phyloP scores from a whole-genome alignment of 78 protist genomes.

The Dictyostelium capitatum region DNA sequence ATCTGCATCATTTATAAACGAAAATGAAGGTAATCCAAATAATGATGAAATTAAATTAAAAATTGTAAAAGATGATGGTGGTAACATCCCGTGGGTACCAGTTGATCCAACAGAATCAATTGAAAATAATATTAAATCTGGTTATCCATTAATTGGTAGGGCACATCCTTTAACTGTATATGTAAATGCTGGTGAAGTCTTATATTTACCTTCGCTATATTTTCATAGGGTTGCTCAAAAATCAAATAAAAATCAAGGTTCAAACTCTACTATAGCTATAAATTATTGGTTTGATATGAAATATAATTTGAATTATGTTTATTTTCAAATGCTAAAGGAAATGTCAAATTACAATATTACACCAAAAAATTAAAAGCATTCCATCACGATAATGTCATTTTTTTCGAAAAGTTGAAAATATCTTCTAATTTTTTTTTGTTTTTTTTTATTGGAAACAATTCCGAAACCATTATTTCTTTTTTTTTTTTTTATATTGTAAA shows the following conservation, averaged over 20 bases:
- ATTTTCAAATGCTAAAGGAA: conserved; percentile 58
- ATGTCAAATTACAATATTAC: background rate
- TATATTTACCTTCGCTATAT: conserved; percentile 78
- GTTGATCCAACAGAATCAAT: conserved; percentile 68
- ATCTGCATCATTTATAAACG: conserved; percentile 58
- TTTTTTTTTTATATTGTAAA: too few species aligned
- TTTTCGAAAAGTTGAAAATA: too few species aligned
- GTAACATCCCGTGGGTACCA: conserved; percentile 78
- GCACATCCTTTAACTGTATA: conserved; percentile 54
- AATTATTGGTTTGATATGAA: conserved; percentile 85
- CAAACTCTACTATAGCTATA: conserved; percentile 68
- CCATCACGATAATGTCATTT: too few species aligned
- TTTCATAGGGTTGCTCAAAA: conserved; percentile 71
- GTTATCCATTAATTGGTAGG: conserved; percentile 32
- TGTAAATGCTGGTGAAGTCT: conserved; percentile 79
- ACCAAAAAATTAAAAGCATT: too few species aligned
- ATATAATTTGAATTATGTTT: conserved; percentile 64
- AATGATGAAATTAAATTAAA: background rate
- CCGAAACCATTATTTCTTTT: too few species aligned
- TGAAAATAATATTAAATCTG: background rate
- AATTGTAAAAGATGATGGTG: conserved; percentile 26
- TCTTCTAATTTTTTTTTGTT: too few species aligned
- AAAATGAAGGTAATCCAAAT: background rate
- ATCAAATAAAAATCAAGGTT: background rate
- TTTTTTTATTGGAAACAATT: too few species aligned